A percentile compares a stretch with the other conserved stretches of the same genome.
Evolutionary conservation across 192 early-diverging fungal species (phyloP).

Genomic region (Dissophora ornata): DNA sequence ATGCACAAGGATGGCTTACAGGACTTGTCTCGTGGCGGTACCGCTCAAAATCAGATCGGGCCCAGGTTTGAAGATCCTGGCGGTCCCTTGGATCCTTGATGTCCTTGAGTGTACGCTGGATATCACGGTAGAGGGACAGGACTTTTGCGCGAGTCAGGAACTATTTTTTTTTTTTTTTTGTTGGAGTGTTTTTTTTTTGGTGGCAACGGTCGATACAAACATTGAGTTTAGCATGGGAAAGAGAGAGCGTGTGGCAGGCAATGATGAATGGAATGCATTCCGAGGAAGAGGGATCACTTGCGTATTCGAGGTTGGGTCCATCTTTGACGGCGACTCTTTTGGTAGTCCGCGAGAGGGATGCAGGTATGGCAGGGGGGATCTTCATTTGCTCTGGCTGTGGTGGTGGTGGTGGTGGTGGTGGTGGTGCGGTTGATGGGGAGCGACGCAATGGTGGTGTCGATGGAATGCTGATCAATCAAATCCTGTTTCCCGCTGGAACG

Average conservation of each 20-base stretch:
- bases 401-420: no score
- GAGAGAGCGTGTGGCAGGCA: no score
- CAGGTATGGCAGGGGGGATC: slow-evolving; percentile 32
- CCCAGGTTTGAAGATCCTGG: slow-evolving; percentile 45
- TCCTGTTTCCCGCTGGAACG: not conserved
- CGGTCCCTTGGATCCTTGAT: slow-evolving; percentile 42
- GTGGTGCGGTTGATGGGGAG: not conserved
- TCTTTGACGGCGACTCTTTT: slow-evolving; percentile 28
- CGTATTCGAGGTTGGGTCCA: slow-evolving; percentile 51
- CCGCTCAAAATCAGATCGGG: slow-evolving; percentile 49
- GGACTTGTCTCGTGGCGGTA: slow-evolving; percentile 47
- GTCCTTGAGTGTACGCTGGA: slow-evolving; percentile 35
- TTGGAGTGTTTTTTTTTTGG: no score
- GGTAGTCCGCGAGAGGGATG: slow-evolving; percentile 35
- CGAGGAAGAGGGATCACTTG: no score
- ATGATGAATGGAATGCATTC: no score
- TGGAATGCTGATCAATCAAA: no score
- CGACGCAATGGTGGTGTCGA: no score
- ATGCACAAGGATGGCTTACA: slow-evolving; percentile 7
- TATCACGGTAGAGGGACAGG: slow-evolving; percentile 44
- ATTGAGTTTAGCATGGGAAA: no score
- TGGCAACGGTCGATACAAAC: no score
- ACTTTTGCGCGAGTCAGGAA: slow-evolving; percentile 50
- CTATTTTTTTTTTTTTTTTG: no score
- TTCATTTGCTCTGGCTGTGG: slow-evolving; percentile 11